phyloP scores from a whole-genome alignment of 2,329 filamentous ascomycete genomes.

The Botrytis fabae region DNA sequence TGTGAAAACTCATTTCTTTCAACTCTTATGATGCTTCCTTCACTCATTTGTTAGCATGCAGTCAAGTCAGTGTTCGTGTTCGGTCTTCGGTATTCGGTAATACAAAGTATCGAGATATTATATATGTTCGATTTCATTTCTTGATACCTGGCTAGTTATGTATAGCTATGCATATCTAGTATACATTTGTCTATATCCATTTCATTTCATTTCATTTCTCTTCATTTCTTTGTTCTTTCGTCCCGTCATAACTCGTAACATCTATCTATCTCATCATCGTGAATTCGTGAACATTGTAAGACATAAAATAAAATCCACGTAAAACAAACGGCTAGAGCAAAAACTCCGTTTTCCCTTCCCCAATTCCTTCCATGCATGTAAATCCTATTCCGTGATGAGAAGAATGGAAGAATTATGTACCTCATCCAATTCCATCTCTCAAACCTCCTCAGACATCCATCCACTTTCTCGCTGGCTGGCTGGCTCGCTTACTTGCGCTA shows the following conservation, averaged over 20 bases:
- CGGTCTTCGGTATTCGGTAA: too few species aligned
- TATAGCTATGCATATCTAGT: background rate
- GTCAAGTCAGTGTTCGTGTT: too few species aligned
- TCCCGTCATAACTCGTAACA: background rate
- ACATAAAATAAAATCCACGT: slow-evolving; percentile 2
- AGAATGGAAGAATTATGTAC: background rate
- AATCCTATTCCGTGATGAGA: background rate
- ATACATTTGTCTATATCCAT: background rate
- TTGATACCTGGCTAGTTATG: background rate
- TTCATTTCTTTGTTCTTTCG: background rate
- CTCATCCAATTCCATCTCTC: background rate
- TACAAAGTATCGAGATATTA: background rate
- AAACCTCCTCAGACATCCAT: background rate
- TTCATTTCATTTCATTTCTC: background rate
- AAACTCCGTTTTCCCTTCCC: background rate
- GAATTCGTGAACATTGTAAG: background rate
- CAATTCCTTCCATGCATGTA: background rate
- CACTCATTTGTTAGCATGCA: too few species aligned
- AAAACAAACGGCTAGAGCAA: background rate
- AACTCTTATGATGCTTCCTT: too few species aligned
- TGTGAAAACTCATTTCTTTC: background rate
- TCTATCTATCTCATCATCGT: background rate
- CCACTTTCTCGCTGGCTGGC: background rate
- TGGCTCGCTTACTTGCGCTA: background rate
- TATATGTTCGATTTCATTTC: background rate